A percentile compares a stretch with the other conserved stretches of the same genome.
These are phyloP conservation scores for Lactifluus echinatus DNA, from an alignment of 768 basidiomycete genomes.

Conservation along the genomic window DNA sequence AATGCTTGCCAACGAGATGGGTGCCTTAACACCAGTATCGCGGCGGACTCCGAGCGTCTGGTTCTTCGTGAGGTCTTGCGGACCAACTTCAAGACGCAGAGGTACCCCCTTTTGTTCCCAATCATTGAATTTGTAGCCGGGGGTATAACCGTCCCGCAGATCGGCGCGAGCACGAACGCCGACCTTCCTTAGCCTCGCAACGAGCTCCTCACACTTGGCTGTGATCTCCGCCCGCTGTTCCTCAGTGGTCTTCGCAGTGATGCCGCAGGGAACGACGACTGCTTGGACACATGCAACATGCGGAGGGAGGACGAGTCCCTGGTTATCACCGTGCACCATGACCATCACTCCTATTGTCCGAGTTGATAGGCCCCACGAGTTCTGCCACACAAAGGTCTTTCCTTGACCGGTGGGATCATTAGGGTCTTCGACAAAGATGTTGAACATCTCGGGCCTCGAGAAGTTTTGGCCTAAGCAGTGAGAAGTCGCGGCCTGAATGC, in stretches of 20 bases:
- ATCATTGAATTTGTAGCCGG: conserved; percentile 98
- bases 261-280: conserved; percentile 86
- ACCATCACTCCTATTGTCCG: conserved; percentile 97
- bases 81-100: conserved; percentile 93
- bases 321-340: conserved; percentile 98
- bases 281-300: conserved; percentile 90
- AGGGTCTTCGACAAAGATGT: conserved; percentile 94
- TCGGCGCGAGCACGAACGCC: conserved; percentile 85
- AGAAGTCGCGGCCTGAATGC: conserved; percentile 96
- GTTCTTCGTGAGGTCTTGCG: conserved; percentile 76
- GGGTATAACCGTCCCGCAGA: conserved; percentile 91
- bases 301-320: conserved; percentile 95
- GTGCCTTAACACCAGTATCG: conserved; percentile 53
- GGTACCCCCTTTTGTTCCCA: conserved; percentile 99
- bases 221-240: conserved; percentile 64
- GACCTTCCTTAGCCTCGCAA: conserved; percentile 56
- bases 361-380: conserved; percentile 98
- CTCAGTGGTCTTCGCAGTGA: conserved; percentile 76
- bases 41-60: conserved; percentile 83
- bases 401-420: conserved; percentile 54
- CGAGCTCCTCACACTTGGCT: conserved; percentile 69
- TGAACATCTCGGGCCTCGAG: conserved; percentile 93
- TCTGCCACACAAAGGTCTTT: conserved; percentile 91
- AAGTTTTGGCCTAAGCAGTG: conserved; percentile 99
- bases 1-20: conserved; percentile 44